These are phyloP conservation scores for Solanum gandarillasii DNA, from an alignment of 257 asterid genomes.

Conservation along the genomic window DNA sequence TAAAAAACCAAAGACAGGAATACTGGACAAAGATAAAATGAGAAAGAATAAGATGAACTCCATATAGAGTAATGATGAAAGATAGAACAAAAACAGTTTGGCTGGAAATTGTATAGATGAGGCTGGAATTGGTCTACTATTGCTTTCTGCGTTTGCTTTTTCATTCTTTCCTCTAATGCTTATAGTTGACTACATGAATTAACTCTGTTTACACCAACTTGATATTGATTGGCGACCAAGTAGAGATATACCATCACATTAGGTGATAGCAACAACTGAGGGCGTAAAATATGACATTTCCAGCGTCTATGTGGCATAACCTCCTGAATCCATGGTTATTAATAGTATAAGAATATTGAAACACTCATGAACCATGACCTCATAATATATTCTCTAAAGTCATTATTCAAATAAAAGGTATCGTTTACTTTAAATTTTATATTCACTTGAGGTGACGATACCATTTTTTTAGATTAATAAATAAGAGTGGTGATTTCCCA, in stretches of 20 bases:
- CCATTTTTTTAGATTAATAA: neutral
- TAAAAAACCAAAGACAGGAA: constrained; percentile 1
- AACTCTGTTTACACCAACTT: neutral
- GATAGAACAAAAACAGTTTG: constrained; percentile 5
- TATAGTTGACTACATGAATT: neutral
- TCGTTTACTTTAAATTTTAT: constrained; percentile 32
- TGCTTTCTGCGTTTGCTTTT: constrained; percentile 11
- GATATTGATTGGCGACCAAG: constrained; percentile 22
- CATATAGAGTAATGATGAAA: constrained; percentile 3
- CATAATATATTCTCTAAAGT: constrained; percentile 2
- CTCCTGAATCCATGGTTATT: neutral
- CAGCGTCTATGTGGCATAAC: constrained; percentile 6
- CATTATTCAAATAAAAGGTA: constrained; percentile 3
- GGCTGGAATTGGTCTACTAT: constrained; percentile 8
- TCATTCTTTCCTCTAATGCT: neutral
- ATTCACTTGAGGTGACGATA: constrained; percentile 4
- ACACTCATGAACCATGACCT: constrained; percentile 13
- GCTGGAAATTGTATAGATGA: neutral
- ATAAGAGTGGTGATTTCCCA: neutral
- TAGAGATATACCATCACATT: neutral
- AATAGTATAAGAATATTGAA: constrained; percentile 4
- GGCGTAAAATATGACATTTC: neutral
- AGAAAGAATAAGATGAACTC: constrained; percentile 18
- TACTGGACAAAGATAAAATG: neutral
- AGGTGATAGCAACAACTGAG: constrained; percentile 11